Conservation (phyloP, 257 asterid species). For the Coffea eugenioides region DNA sequence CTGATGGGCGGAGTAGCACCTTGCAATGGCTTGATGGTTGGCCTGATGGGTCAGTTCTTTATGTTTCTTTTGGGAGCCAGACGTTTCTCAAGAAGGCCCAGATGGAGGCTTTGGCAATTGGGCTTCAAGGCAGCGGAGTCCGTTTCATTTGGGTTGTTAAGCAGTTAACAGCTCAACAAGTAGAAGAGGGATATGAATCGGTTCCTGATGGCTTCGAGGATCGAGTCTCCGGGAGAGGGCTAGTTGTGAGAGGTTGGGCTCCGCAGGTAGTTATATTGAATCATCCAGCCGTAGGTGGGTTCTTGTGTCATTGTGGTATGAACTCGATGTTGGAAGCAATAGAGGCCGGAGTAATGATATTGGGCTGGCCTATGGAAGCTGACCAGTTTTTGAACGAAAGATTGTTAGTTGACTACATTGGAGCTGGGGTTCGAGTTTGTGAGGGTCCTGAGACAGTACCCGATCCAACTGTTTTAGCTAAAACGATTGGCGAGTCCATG, state of each 20-base stretch:
- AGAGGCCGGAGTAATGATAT: constrained; percentile 53
- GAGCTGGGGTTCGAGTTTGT: constrained; percentile 37
- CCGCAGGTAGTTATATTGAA: constrained; percentile 58
- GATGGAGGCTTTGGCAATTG: constrained; percentile 56
- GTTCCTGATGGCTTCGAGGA: constrained; percentile 49
- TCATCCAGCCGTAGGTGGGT: constrained; percentile 59
- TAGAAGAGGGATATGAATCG: constrained; percentile 45
- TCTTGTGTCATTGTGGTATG: constrained; percentile 82
- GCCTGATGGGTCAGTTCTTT: constrained; percentile 52
- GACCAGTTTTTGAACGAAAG: constrained; percentile 62
- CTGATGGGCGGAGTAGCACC: background rate
- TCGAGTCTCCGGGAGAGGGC: constrained; percentile 43
- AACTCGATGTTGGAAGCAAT: constrained; percentile 66
- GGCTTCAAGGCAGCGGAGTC: constrained; percentile 58
- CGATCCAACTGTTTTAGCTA: constrained; percentile 43
- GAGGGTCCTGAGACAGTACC: constrained; percentile 58
- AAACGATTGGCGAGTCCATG: constrained; percentile 46
- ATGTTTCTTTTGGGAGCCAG: constrained; percentile 77
- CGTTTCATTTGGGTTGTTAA: constrained; percentile 59
- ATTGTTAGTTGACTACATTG: constrained; percentile 49
- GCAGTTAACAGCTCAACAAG: constrained; percentile 42
- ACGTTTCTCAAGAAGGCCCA: constrained; percentile 50
- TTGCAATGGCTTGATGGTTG: constrained; percentile 52
- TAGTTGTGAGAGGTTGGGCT: constrained; percentile 68
- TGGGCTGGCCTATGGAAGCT: constrained; percentile 94